Evolutionary conservation across 176 grass and related monocot species (phyloP), one percentile per base, ranked within the genome.

Genomic region (Triticum turgidum): DNA sequence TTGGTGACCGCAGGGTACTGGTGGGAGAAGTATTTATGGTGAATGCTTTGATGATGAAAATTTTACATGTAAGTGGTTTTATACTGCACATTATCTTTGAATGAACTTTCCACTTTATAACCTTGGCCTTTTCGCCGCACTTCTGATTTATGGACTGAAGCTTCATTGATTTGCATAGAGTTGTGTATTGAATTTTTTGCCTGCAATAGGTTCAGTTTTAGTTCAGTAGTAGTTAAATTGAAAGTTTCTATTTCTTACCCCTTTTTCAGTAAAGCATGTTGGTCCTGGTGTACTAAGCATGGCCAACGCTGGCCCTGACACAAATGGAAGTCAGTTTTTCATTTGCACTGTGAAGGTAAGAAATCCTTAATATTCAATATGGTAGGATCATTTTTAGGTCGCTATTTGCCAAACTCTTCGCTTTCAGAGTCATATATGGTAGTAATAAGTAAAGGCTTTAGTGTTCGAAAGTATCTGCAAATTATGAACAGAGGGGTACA

Each of bases 321-420:
- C 89, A 62, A 94, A 94, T 20, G 92, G 92, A 73, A 94, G 92
- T 49, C 92, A 91, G 41, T 94, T 93, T 91, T 91, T 94, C 80
- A 94, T 91, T 80, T 91, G 89, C 71, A 91, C 89, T 47, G 80
- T 77, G 25, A 94, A 91, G 86, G 92, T 91, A 91, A 79, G 34
- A 14, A n/a, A 74, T 74, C 75, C 61, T 35, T 61, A 47, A 38
- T 79, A 61, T 73, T 24, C 15, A 54, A 20, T 61, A 38, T 72
- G 8, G 21, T 13, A n/a, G 9, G 64, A 30, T 41, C 71, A 25
- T 32, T 73, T 70, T 52, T 75, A 17, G 5, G 14, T 78, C 78
- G 44, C 32, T 72, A 34, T 38, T 76, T 88, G 11, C 10, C 22
- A 78, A 83, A 67, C 11, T 79, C 37, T 63, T 32, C 1, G 51